phyloP scores from a whole-genome alignment of 495 filamentous ascomycete genomes.

The Daldinia grandis region DNA sequence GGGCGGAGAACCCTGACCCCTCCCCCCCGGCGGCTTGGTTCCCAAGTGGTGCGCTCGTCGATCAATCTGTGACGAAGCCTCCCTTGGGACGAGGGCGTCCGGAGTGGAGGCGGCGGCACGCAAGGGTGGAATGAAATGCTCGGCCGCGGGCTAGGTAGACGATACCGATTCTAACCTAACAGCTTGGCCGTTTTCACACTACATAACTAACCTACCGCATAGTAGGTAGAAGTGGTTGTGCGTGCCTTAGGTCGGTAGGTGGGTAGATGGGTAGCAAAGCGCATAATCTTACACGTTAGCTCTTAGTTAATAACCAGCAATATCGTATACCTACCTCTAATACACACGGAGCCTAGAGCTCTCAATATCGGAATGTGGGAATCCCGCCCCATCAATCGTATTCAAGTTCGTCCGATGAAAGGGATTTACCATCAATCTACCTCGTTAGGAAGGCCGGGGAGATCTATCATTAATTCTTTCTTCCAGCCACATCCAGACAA shows the following conservation, averaged over 20 bases:
- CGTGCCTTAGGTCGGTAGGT: slow-evolving; percentile 9
- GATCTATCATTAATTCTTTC: slow-evolving; percentile 1
- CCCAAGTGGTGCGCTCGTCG: slow-evolving; percentile 16
- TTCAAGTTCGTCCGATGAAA: slow-evolving; percentile 1
- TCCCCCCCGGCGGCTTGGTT: slow-evolving; percentile 10
- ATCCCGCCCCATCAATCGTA: not conserved
- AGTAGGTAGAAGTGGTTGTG: not conserved
- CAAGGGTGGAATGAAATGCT: not conserved
- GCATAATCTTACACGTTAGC: not conserved
- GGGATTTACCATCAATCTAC: not conserved
- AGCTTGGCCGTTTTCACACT: slow-evolving; percentile 36
- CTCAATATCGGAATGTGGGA: not conserved
- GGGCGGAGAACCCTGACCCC: slow-evolving; percentile 31
- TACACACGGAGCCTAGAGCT: not conserved
- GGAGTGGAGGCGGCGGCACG: slow-evolving; percentile 11
- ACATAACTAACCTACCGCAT: too few relatives aligned
- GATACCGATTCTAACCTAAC: not conserved
- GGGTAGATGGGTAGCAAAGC: too few relatives aligned
- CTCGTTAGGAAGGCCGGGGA: not conserved
- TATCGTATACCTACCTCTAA: not conserved
- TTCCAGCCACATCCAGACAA: slow-evolving; percentile 21
- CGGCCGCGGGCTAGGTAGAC: slow-evolving; percentile 20
- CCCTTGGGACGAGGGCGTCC: slow-evolving; percentile 4
- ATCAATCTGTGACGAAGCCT: slow-evolving; percentile 34
- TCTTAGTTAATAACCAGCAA: not conserved